phyloP scores from a whole-genome alignment of 768 basidiomycete species.

The Trametes cingulata region DNA sequence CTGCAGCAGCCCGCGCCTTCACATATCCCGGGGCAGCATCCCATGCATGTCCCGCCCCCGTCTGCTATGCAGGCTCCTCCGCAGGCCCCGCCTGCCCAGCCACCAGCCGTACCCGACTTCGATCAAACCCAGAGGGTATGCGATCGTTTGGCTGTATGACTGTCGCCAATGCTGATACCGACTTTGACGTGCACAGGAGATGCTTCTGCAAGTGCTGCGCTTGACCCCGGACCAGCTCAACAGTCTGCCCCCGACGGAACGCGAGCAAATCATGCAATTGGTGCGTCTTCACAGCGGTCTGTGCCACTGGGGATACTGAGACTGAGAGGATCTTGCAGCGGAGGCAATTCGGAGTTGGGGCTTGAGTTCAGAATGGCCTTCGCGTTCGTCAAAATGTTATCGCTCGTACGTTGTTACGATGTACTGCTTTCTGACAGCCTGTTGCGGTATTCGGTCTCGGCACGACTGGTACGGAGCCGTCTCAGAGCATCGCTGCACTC shows the following conservation, averaged over 20 bases:
- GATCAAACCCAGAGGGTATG: slow-evolving; percentile 54
- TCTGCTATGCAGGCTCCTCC: slow-evolving; percentile 34
- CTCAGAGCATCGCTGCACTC: too few relatives aligned
- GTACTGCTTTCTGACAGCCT: too few relatives aligned
- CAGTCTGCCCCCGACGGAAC: slow-evolving; percentile 74
- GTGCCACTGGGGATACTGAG: neutral
- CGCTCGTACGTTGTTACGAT: too few relatives aligned
- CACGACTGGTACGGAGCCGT: too few relatives aligned
- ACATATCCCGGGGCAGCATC: slow-evolving; percentile 34
- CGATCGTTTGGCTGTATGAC: slow-evolving; percentile 21
- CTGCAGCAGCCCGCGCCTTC: slow-evolving; percentile 27
- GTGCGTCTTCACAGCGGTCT: slow-evolving; percentile 40
- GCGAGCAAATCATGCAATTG: slow-evolving; percentile 77
- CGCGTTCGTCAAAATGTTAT: too few relatives aligned
- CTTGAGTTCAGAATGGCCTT: neutral
- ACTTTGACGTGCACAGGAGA: slow-evolving; percentile 47
- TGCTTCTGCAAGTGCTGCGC: slow-evolving; percentile 85
- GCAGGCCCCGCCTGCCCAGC: slow-evolving; percentile 37
- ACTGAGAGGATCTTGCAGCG: slow-evolving; percentile 4
- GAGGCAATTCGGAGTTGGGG: slow-evolving; percentile 16
- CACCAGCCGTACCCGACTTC: slow-evolving; percentile 29
- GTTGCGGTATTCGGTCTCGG: too few relatives aligned
- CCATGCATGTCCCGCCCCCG: slow-evolving; percentile 31
- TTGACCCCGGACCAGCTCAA: slow-evolving; percentile 84
- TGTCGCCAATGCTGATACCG: neutral